These are phyloP conservation scores for Fraxinus baroniana DNA, from an alignment of 305 asterid species.

Conservation along the genomic window DNA sequence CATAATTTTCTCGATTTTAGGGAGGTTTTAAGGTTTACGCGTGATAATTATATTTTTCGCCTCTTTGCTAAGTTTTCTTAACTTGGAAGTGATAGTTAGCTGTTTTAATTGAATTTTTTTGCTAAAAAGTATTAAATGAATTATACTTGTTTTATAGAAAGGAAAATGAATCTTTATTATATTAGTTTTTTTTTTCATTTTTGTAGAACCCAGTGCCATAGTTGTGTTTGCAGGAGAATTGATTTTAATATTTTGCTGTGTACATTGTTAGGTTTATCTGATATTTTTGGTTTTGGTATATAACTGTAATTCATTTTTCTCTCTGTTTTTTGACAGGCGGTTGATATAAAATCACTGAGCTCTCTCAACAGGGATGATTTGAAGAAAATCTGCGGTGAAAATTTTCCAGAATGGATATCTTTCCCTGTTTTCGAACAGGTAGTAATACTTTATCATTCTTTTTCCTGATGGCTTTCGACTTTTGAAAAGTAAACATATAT, in stretches of 20 bases:
- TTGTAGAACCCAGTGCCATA: background rate
- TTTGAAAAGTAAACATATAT: conserved; percentile 15
- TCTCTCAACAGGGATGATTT: conserved; percentile 83
- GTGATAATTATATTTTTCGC: background rate
- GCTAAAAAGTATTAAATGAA: background rate
- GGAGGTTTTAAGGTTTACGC: background rate
- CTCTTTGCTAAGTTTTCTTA: background rate
- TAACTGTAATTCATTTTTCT: background rate
- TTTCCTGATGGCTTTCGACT: conserved; percentile 11
- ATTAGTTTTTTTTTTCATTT: background rate
- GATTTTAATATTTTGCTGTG: conserved; percentile 6
- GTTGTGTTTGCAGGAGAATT: background rate
- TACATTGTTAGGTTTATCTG: background rate
- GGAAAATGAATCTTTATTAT: background rate
- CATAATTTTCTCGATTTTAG: background rate
- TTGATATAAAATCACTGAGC: conserved; percentile 73
- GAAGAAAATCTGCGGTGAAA: conserved; percentile 91
- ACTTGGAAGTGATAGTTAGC: background rate
- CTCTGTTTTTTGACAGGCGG: conserved; percentile 63
- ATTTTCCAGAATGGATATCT: conserved; percentile 92
- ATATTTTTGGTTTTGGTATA: background rate
- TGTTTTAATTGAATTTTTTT: background rate
- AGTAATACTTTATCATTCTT: background rate
- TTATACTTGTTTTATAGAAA: background rate
- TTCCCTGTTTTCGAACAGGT: conserved; percentile 97